phyloP scores from a whole-genome alignment of 768 basidiomycete genomes.

The Lentinula guzmanii region DNA sequence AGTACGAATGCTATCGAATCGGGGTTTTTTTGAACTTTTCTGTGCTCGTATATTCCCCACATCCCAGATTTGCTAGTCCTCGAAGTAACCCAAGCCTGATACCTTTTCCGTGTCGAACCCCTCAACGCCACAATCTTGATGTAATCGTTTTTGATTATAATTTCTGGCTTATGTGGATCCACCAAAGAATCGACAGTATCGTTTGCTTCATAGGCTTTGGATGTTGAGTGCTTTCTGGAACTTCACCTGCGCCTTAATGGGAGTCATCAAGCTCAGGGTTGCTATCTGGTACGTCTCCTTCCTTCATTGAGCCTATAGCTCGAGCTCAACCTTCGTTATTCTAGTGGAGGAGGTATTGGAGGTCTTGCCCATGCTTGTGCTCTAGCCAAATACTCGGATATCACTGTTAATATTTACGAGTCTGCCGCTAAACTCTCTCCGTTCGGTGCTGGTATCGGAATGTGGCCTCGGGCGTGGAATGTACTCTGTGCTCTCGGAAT shows the following conservation, averaged over 20 bases:
- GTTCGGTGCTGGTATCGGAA: constrained; percentile 39
- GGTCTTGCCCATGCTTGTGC: constrained; percentile 23
- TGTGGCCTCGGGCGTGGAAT: constrained; percentile 37
- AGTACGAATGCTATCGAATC: constrained; percentile 2
- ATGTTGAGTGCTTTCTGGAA: not conserved
- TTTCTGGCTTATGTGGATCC: constrained; percentile 6
- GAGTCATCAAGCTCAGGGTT: constrained; percentile 4
- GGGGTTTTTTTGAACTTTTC: not conserved
- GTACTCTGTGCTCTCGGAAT: constrained; percentile 34
- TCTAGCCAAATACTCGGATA: constrained; percentile 24
- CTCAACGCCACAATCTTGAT: constrained; percentile 6
- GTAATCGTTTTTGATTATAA: constrained; percentile 1
- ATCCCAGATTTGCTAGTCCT: not conserved
- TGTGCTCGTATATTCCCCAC: not conserved
- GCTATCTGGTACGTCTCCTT: constrained; percentile 11
- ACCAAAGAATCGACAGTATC: not conserved
- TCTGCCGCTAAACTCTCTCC: constrained; percentile 33
- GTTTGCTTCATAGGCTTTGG: constrained; percentile 5
- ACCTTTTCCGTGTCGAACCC: not conserved
- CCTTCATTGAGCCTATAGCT: not conserved
- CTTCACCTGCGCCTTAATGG: constrained; percentile 1
- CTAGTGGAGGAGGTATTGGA: constrained; percentile 27
- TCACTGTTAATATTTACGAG: constrained; percentile 40
- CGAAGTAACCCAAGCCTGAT: not conserved
- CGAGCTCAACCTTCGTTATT: not conserved